These are phyloP conservation scores for Echinochloa phyllopogon DNA, from an alignment of 176 grass and related monocot genomes.

Conservation along the genomic window DNA sequence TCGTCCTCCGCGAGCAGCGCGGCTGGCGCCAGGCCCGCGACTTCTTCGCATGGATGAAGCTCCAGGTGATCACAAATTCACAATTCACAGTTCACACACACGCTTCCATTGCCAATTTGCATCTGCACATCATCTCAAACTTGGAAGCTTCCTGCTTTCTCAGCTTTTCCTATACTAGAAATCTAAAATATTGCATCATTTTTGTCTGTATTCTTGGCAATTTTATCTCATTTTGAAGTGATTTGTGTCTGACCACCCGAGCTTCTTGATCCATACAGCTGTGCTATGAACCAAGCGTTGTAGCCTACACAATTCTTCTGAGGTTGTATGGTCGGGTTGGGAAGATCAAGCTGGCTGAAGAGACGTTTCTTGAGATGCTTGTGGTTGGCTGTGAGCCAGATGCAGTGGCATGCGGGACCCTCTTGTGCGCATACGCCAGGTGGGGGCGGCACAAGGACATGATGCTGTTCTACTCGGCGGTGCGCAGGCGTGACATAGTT, in stretches of 20 bases:
- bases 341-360: slow-evolving; percentile 80
- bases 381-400: slow-evolving; percentile 80
- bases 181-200: not conserved
- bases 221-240: not conserved
- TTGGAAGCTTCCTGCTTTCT: not conserved
- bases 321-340: slow-evolving; percentile 68
- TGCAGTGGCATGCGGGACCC: slow-evolving; percentile 85
- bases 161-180: not conserved
- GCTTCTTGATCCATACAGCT: slow-evolving; percentile 55
- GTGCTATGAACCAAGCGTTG: slow-evolving; percentile 84
- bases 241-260: not conserved
- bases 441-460: slow-evolving; percentile 80
- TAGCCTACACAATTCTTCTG: slow-evolving; percentile 90
- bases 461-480: slow-evolving; percentile 77
- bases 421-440: slow-evolving; percentile 87
- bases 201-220: not conserved
- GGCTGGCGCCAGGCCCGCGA: slow-evolving; percentile 85
- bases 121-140: not conserved
- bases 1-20: slow-evolving; percentile 85
- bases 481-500: slow-evolving; percentile 57
- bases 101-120: not conserved
- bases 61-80: slow-evolving; percentile 70
- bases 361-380: slow-evolving; percentile 95
- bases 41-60: slow-evolving; percentile 98
- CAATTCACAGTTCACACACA: no score